Conservation (phyloP, 169 alveolate genomes). For the Babesia sp. region DNA sequence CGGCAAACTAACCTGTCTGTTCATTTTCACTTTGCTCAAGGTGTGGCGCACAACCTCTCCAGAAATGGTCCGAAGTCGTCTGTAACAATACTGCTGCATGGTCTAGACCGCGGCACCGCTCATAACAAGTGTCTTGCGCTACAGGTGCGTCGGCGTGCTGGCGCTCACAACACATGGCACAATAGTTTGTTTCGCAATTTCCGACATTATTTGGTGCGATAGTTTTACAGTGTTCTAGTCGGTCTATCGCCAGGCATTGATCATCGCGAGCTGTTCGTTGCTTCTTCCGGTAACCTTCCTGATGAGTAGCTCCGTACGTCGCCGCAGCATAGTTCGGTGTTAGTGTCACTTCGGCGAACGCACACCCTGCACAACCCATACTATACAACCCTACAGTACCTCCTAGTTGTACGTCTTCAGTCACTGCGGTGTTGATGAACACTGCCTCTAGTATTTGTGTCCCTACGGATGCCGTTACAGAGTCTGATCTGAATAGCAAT, state of each 20-base stretch:
- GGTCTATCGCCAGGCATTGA: conserved; percentile 39
- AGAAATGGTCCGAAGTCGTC: conserved; percentile 44
- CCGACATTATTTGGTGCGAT: conserved; percentile 46
- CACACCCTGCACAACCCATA: conserved; percentile 79
- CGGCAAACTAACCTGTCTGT: not conserved
- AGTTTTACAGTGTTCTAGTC: conserved; percentile 48
- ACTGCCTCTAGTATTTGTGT: conserved; percentile 46
- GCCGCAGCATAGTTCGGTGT: conserved; percentile 66
- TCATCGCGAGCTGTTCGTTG: conserved; percentile 5
- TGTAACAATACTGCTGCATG: conserved; percentile 46
- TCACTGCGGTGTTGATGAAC: conserved; percentile 72
- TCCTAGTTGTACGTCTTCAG: conserved; percentile 60
- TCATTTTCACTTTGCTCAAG: not conserved
- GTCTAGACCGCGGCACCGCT: conserved; percentile 37
- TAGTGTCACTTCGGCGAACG: conserved; percentile 74
- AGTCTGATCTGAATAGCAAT: conserved; percentile 67
- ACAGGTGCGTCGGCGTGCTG: conserved; percentile 39
- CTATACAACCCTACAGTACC: conserved; percentile 79
- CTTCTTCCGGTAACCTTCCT: not conserved
- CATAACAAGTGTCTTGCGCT: conserved; percentile 44
- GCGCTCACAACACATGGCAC: conserved; percentile 54
- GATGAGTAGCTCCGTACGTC: not conserved
- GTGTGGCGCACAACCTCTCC: conserved; percentile 49
- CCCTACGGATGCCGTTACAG: conserved; percentile 75
- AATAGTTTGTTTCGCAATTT: conserved; percentile 56